Percentiles rank a stretch among this genome's conserved stretches.
These are phyloP conservation scores for Scheffersomyces lignosus DNA, from an alignment of 805 yeast species.

Conservation along the genomic window DNA sequence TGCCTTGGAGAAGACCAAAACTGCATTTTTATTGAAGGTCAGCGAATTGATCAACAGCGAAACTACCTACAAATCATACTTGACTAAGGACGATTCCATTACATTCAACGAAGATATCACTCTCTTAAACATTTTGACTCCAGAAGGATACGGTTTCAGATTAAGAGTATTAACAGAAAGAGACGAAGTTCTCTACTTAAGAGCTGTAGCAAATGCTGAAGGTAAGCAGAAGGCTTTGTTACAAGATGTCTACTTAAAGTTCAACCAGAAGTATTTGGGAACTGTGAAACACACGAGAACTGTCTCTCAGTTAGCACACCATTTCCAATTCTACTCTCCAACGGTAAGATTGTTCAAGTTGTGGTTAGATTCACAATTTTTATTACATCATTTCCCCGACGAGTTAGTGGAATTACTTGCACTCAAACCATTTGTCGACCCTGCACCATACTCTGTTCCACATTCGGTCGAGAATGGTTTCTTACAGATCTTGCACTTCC, in stretches of 20 bases:
- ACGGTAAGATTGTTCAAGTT: slow-evolving; percentile 81
- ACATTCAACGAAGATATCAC: slow-evolving; percentile 64
- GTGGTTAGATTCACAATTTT: slow-evolving; percentile 85
- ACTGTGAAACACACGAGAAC: slow-evolving; percentile 80
- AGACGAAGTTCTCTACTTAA: slow-evolving; percentile 71
- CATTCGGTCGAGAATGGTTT: slow-evolving; percentile 80
- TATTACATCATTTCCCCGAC: slow-evolving; percentile 70
- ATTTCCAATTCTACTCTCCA: slow-evolving; percentile 72
- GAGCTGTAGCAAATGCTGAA: slow-evolving; percentile 67
- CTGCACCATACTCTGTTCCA: slow-evolving; percentile 83
- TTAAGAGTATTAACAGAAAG: slow-evolving; percentile 78
- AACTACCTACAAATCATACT: slow-evolving; percentile 54
- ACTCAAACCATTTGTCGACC: slow-evolving; percentile 80
- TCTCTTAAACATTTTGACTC: slow-evolving; percentile 66
- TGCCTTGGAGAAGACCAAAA: slow-evolving; percentile 84
- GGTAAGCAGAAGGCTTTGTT: slow-evolving; percentile 55
- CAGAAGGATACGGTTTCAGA: slow-evolving; percentile 87
- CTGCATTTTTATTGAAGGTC: slow-evolving; percentile 81
- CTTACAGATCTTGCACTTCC: slow-evolving; percentile 64
- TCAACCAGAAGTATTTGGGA: slow-evolving; percentile 64
- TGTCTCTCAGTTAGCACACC: slow-evolving; percentile 65
- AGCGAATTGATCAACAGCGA: slow-evolving; percentile 47
- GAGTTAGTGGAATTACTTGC: slow-evolving; percentile 83
- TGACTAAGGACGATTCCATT: slow-evolving; percentile 64
- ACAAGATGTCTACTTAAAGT: slow-evolving; percentile 62